Base-by-base conservation (phyloP, 2,329 filamentous ascomycete species). In the Chaetoscypha palmicola region DNA sequence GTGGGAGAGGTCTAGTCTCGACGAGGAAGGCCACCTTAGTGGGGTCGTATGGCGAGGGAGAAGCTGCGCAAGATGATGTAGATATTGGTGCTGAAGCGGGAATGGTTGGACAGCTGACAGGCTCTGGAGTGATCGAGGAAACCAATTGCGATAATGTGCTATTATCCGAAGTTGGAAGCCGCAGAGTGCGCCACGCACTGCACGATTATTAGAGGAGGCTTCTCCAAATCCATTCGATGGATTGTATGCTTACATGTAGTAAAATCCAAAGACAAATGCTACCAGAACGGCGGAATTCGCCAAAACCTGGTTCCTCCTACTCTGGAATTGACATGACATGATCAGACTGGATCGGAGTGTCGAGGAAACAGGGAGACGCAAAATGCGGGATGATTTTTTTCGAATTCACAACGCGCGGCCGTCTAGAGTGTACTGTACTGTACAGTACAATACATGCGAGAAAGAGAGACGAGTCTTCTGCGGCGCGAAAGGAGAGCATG, bases 1-100 rank as follows among this genome's bases (percentile, higher is more conserved):
- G 61, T 3, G 71, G 64, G 20, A 67, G 63, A 2, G 71, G 62
- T 5, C 74, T 68, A 55, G 70, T 70, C 59, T 77, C 74, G 48
- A 77, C 68, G 20, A 78, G 64, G 16, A 77, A 66, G n/a, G 72
- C 74, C 35, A 77, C 64, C 54, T 77, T 76, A 49, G 65, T 69
- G 38, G 65, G 62, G 55, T 76, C 73, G 61, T 51, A 58, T 30
- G 42, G 50, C 12, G 51, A 51, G 3, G 42, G 41, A n/a, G 50
- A 45, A 17, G 43, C 5, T 12, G 35, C 24, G 3, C 7, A 28
- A 28, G 24, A 28, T 7, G 24, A 28, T 7, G 24, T 12, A 7
- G 12, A 28, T 12, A 12, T 7, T 28, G 24, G 24, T 7, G 24
- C 12, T 28, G 24, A 7, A 28, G 24, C 7, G 24, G 24, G 24